Conservation (phyloP, 331 rosid species). For the Spiraea crenata region DNA sequence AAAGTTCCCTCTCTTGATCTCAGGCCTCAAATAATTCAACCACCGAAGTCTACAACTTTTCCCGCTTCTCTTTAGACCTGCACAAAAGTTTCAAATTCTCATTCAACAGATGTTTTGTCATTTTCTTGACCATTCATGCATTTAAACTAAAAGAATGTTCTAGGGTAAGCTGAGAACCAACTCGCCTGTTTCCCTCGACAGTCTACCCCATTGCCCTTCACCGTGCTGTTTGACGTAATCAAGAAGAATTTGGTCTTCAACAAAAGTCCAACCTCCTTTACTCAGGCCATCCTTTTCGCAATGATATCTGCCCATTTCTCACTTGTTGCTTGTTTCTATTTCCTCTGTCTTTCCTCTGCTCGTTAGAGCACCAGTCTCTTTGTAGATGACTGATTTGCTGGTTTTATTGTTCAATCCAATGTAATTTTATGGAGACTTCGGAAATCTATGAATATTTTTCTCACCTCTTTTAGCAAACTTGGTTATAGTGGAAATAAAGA, state of each 20-base stretch:
- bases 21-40: slow-evolving; percentile 36
- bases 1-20: slow-evolving; percentile 39
- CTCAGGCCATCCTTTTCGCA: slow-evolving; percentile 6
- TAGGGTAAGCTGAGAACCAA: background rate
- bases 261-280: slow-evolving; percentile 37
- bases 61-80: slow-evolving; percentile 39
- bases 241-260: slow-evolving; percentile 33
- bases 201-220: slow-evolving; percentile 33
- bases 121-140: background rate
- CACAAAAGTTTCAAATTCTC: background rate
- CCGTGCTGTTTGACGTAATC: slow-evolving; percentile 25
- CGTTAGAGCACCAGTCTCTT: background rate
- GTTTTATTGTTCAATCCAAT: background rate
- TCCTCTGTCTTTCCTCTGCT: background rate
- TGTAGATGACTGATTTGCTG: background rate
- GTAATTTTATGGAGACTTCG: background rate
- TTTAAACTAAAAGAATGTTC: background rate
- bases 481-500: slow-evolving; percentile 4
- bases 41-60: slow-evolving; percentile 41
- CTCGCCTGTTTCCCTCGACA: slow-evolving; percentile 30
- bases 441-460: slow-evolving; percentile 11
- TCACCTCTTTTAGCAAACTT: background rate
- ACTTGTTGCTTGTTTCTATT: background rate
- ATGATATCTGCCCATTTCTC: background rate
- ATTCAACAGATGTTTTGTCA: background rate